These are phyloP conservation scores for Immersiella caudata DNA, from an alignment of 495 filamentous ascomycete genomes.

Conservation along the genomic window DNA sequence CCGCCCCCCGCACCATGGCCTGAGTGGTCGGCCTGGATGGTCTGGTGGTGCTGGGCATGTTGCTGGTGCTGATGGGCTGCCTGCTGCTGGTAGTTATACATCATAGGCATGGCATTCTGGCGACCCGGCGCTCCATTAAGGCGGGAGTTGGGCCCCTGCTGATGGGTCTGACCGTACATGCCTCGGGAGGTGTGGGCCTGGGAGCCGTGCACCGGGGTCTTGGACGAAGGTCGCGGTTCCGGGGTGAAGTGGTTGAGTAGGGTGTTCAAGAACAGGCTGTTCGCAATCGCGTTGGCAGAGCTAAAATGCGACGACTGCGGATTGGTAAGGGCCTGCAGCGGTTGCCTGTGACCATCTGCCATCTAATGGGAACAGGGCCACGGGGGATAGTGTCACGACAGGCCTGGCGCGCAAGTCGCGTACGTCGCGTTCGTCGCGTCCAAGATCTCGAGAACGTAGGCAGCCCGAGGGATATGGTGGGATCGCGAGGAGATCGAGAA, in stretches of 20 bases:
- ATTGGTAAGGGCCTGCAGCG: constrained; percentile 60
- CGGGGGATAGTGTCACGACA: constrained; percentile 14
- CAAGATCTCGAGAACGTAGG: neutral
- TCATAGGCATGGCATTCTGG: constrained; percentile 55
- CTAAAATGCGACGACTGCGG: constrained; percentile 32
- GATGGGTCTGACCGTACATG: constrained; percentile 84
- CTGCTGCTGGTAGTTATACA: constrained; percentile 74
- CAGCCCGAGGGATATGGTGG: constrained; percentile 17
- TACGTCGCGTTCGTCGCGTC: constrained; percentile 7
- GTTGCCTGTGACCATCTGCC: constrained; percentile 81
- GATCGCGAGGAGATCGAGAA: constrained; percentile 20
- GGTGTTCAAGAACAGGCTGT: constrained; percentile 36
- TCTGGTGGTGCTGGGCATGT: constrained; percentile 73
- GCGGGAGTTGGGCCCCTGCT: constrained; percentile 77
- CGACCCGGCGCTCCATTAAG: constrained; percentile 58
- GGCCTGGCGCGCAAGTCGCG: constrained; percentile 23
- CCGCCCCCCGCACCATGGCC: constrained; percentile 58
- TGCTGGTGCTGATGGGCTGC: constrained; percentile 68
- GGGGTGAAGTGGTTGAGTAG: constrained; percentile 36
- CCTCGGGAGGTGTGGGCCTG: constrained; percentile 66
- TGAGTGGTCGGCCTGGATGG: constrained; percentile 70
- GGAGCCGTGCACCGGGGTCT: constrained; percentile 70
- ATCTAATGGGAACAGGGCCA: constrained; percentile 54
- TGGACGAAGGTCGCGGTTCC: constrained; percentile 56
- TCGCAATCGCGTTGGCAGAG: constrained; percentile 32